Conservation (phyloP, 1,284 basidiomycete species). For the Ustilago curta region DNA sequence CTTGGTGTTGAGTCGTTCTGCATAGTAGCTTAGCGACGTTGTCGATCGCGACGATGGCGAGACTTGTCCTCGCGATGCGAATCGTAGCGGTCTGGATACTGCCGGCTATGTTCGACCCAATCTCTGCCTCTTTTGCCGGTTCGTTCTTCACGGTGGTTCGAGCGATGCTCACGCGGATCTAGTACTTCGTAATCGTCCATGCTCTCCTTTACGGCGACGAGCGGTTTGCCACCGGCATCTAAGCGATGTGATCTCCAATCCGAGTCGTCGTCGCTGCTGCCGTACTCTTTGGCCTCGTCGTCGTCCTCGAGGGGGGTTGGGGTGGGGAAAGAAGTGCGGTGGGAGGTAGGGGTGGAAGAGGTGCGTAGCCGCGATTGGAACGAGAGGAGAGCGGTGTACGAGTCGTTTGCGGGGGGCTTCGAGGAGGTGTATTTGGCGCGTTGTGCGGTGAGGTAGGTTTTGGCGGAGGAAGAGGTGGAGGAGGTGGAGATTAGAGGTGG, state of each 20-base stretch:
- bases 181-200: conserved; percentile 59
- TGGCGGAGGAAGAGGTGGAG: not conserved
- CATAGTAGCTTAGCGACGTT: not conserved
- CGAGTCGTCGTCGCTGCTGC: conserved; percentile 57
- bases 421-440: conserved; percentile 24
- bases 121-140: conserved; percentile 46
- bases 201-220: conserved; percentile 16
- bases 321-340: not conserved
- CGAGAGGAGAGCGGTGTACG: conserved; percentile 26
- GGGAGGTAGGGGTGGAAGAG: not conserved
- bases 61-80: not conserved
- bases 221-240: conserved; percentile 49
- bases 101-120: conserved; percentile 40
- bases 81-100: not conserved
- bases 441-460: conserved; percentile 11
- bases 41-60: not conserved
- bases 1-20: not conserved
- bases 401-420: conserved; percentile 7
- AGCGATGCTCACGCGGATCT: conserved; percentile 36
- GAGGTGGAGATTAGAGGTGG: not conserved
- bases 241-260: conserved; percentile 39
- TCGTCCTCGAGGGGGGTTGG: conserved; percentile 20
- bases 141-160: not conserved
- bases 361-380: conserved; percentile 45
- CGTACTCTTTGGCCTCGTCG: conserved; percentile 55